These are phyloP conservation scores for Actinomucor elegans DNA, from an alignment of 371 early-diverging fungal species.

Conservation along the genomic window DNA sequence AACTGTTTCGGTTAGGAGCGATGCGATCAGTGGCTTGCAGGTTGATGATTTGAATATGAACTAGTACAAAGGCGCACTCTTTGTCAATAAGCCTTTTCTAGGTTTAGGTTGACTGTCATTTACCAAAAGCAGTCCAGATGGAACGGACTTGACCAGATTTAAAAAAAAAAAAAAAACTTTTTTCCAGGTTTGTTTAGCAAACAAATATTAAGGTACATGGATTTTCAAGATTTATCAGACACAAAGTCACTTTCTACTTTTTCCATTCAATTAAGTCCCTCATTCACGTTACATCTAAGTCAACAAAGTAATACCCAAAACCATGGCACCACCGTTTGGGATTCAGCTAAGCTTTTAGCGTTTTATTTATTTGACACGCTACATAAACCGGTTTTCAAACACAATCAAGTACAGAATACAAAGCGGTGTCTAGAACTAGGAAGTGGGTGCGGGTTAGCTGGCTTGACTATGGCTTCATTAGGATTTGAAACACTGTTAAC, in stretches of 20 bases:
- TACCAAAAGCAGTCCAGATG: no score
- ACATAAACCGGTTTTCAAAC: slow-evolving; percentile 21
- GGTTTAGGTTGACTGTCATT: no score
- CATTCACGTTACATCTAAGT: slow-evolving; percentile 19
- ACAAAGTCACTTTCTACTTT: slow-evolving; percentile 32
- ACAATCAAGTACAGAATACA: slow-evolving; percentile 11
- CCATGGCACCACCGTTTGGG: slow-evolving; percentile 47
- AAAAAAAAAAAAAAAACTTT: no score
- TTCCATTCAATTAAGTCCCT: slow-evolving; percentile 19
- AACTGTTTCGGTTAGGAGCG: no score
- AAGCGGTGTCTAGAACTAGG: slow-evolving; percentile 39
- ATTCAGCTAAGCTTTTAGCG: slow-evolving; percentile 32
- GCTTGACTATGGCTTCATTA: slow-evolving; percentile 32
- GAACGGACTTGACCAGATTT: no score
- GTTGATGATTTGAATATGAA: no score
- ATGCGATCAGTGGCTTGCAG: no score
- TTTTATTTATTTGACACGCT: slow-evolving; percentile 31
- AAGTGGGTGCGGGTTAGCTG: slow-evolving; percentile 42
- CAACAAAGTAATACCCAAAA: slow-evolving; percentile 38
- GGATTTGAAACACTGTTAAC: slow-evolving; percentile 36
- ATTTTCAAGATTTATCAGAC: slow-evolving; percentile 12
- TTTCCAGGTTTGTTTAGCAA: no score
- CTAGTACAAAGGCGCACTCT: no score
- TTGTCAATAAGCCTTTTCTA: no score
- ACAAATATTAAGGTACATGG: no score